Percentiles rank a stretch among this genome's conserved stretches.
Evolutionary conservation across 225 moss, liverwort and hornwort genomes (phyloP).

Genomic region (Antitrichia curtipendula): DNA sequence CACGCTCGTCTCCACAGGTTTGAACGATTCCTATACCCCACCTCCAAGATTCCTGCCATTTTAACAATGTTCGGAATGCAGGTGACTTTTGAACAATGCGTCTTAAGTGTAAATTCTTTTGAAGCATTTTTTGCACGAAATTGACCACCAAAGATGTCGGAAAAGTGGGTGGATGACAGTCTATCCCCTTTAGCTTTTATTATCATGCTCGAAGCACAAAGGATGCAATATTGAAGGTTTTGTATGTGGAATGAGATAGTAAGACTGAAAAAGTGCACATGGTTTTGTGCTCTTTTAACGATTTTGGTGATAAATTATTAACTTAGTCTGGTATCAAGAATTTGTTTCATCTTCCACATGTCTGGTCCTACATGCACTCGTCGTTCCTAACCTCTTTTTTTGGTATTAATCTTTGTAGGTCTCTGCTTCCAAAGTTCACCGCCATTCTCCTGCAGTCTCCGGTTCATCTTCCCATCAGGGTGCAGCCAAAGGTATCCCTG

Average conservation of each 20-base stretch:
- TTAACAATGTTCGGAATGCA: not conserved
- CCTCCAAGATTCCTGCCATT: not conserved
- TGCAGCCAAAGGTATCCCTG: not conserved
- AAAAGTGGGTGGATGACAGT: not conserved
- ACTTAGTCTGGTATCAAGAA: not conserved
- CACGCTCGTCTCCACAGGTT: constrained; percentile 18
- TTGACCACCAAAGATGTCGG: not conserved
- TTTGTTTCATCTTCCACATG: not conserved
- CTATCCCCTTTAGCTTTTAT: not conserved
- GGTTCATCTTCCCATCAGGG: constrained; percentile 2
- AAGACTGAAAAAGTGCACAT: not conserved
- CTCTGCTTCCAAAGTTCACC: not conserved
- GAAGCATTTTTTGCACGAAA: not conserved
- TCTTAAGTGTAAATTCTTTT: not conserved
- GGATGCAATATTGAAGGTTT: not conserved
- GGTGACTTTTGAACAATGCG: not conserved
- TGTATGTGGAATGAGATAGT: not conserved
- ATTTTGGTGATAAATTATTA: not conserved
- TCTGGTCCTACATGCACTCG: not conserved
- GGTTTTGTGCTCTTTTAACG: not conserved
- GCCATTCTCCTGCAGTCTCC: constrained; percentile 2
- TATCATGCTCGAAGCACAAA: not conserved
- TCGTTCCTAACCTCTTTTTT: not conserved
- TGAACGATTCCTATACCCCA: not conserved
- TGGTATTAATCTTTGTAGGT: not conserved